Evolutionary conservation across 2,329 filamentous ascomycete species (phyloP), one percentile per base, ranked within the genome.

Genomic region (Pezicula neosporulosa): DNA sequence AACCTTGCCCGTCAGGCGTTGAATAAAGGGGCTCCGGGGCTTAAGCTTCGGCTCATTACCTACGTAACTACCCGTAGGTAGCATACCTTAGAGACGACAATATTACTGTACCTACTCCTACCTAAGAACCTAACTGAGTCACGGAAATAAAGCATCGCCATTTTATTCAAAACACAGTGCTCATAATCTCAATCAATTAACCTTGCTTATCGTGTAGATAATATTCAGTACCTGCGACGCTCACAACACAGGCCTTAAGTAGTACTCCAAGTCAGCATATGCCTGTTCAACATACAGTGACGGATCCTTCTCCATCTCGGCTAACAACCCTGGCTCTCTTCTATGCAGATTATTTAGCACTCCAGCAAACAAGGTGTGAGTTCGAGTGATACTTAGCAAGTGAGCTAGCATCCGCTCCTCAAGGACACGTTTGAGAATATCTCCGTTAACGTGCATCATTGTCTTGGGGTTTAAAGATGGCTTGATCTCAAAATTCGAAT

Each of bases 371-470:
- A 73, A 58, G 9, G 50, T 36, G 21, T 59, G 60, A 10, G 58
- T 51, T n/a, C 49, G 47, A 12, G 10, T 27, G 5, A 56, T 45
- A 18, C 54, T 50, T 15, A 77, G 66, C 13, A 81, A 58, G 28
- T 60, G 58, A 58, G 79, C 74, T 18, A 85, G 60, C 0, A 66
- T 67, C 30, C 72, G 70, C 16, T 64, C 69, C 16, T 77, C 69
- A 10, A 84, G 57, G 52, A 83, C 79, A 6, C 77, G 73, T 53
- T 72, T 70, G 39, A 90, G 66, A 35, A 89, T 70, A 58, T 89
- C 84, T 0, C 87, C 87, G 55, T 90, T 76, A 3, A 90, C 73
- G 50, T 89, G 85, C 77, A 82, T 82, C 52, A 72, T 73, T 21
- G 69, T 61, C 36, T 74, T 73, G 2, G 72, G 72, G 9, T 69